Evolutionary conservation across 768 basidiomycete species (phyloP).

Genomic region (Tricholoma hemisulphureum): DNA sequence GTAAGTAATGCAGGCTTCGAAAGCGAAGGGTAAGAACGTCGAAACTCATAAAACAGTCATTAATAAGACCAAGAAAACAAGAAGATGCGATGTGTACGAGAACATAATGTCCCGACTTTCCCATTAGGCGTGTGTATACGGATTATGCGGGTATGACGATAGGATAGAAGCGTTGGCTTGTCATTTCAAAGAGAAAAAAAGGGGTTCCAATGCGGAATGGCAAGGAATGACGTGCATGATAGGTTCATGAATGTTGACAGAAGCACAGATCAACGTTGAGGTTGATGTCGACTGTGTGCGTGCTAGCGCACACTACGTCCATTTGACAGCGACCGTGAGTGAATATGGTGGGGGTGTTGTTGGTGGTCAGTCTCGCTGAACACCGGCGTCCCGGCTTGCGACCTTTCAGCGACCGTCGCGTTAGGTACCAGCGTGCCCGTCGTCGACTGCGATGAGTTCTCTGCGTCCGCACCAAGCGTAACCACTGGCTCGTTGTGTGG

Average conservation of each 20-base stretch:
- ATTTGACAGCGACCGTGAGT: slow-evolving; percentile 9
- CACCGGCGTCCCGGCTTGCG: slow-evolving; percentile 45
- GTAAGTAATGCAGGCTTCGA: background rate
- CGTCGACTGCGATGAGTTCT: slow-evolving; percentile 39
- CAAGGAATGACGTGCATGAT: background rate
- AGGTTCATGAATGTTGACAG: background rate
- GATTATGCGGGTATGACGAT: slow-evolving; percentile 1
- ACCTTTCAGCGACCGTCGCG: slow-evolving; percentile 48
- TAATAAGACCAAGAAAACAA: background rate
- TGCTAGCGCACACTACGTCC: background rate
- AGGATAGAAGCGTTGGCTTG: background rate
- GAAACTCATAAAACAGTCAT: too few relatives aligned
- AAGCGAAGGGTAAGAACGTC: background rate
- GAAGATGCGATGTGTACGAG: background rate
- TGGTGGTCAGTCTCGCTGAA: slow-evolving; percentile 30
- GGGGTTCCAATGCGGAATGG: background rate
- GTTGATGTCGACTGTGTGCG: background rate
- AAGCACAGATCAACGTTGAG: slow-evolving; percentile 4
- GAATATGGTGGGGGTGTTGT: slow-evolving; percentile 21
- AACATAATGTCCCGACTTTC: background rate
- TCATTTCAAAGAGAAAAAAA: background rate
- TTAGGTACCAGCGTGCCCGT: slow-evolving; percentile 44
- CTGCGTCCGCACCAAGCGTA: slow-evolving; percentile 40
- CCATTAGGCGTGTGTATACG: background rate
- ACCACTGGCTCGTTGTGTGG: slow-evolving; percentile 72